Base-by-base conservation (phyloP, 2,329 filamentous ascomycete genomes). In the Conoideocrella luteorostrata region DNA sequence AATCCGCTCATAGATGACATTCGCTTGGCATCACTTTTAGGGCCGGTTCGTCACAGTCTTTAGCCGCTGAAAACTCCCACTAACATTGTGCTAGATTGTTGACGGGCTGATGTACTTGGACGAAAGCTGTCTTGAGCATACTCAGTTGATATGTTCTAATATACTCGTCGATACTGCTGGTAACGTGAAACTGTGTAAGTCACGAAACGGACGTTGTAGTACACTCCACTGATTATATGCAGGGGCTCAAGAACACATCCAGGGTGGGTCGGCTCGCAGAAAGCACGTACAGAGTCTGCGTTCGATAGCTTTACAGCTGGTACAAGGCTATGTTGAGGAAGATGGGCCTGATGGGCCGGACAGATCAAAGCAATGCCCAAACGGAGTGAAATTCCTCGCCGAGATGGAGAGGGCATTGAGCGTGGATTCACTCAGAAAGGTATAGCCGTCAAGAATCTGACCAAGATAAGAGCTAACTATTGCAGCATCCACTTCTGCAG, bases 151-250 rank as follows among this genome's bases (percentile, higher is more conserved):
- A 12, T 39, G 21, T 39, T 47, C 41, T 13, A 47, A 44, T 41
- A 44, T 47, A 10, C 30, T 47, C 20, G 29, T 47, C 17, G 24
- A 47, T 29, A 23, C 13, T 11, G 23, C 38, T 23, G 30, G 41
- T 29, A 44, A 34, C 15, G 24, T 47, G 12, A 47, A 47, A 32
- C 41, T 47, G 17, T 47, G 23, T 47, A 44, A 11, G 36, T 41
- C 15, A 39, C 28, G 26, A 29, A 29, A 13, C 26, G 26, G 26
- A 29, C 26, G 13, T 29, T 9, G 26, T 9, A 29, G 26, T 30
- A 40, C 18, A 38, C 39, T 39, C 39, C 24, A 32, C 39, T 46
- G 17, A 34, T 18, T 21, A 7, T n/a, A 30, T 36, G 21, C 13
- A 46, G 44, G 41, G 45, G 41, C 35, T 6, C 24, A 47, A 28